Base-by-base conservation (phyloP, 768 basidiomycete genomes). In the Tephrocybe sp. region DNA sequence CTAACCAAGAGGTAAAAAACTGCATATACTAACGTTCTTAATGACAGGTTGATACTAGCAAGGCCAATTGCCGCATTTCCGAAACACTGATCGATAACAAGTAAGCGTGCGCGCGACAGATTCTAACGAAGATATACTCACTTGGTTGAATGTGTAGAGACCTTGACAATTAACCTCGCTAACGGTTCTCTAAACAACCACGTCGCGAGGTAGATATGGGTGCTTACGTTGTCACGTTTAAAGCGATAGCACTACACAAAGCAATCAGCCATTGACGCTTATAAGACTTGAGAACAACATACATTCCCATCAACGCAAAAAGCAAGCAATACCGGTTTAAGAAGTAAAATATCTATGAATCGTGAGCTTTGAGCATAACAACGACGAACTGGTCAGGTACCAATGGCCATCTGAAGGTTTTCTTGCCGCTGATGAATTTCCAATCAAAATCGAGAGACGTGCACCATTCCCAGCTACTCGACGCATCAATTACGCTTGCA, bases 271-370 rank as follows among this genome's bases (percentile, higher is more conserved):
- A 47, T 41, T 37, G 55, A 32, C 21, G 26, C 7, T 50, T 34
- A 24, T 21, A 27, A 13, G 12, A 44, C 41, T 19, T 16, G 27
- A 32, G 39, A 48, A 27, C 25, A 27, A 54, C 85, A 59, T 56
- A 87, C 86, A 88, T 85, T 60, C 86, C 86, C 47, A 86, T 72
- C 52, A 87, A 65, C 2, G 86, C 81, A 54, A 86, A 73, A 5
- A 88, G 65, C 30, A 87, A 65, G 57, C 72, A 77, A 61, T 87
- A 88, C 43, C 86, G 79, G 55, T 84, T 82, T 38, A 82, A 63
- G 64, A 88, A 87, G 64, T 88, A 88, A 60, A 86, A 86, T 37
- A 75, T 66, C 84, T 87, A 49, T n/a, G n/a, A n/a, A 19, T 34
- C 8, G 15, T 6, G 13, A 3, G 5, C 5, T 30, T 15, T 19